Conservation (phyloP, 805 yeast species). For the Blastobotrys muscicola region DNA sequence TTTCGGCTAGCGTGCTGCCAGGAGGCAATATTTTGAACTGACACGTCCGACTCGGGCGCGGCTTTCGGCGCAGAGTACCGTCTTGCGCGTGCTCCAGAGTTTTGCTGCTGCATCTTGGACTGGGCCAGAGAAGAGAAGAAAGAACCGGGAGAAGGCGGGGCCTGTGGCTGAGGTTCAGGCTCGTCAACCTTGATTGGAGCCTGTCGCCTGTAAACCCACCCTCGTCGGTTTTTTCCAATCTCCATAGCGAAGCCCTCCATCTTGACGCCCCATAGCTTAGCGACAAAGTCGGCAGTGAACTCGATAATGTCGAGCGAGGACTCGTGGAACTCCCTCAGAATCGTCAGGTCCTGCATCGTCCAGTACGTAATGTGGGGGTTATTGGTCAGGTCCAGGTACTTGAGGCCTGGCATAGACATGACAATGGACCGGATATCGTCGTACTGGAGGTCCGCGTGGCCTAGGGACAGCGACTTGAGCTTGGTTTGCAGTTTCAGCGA, state of each 20-base stretch:
- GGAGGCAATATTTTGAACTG: constrained; percentile 4
- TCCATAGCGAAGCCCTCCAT: constrained; percentile 30
- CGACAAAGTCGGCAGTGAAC: constrained; percentile 29
- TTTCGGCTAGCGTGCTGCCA: constrained; percentile 29
- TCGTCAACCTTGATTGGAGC: constrained; percentile 2
- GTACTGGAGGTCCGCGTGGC: constrained; percentile 21
- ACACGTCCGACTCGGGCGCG: constrained; percentile 21
- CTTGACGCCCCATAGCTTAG: constrained; percentile 21
- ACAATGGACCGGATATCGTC: constrained; percentile 20
- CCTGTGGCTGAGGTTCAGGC: constrained; percentile 4
- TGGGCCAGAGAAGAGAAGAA: constrained; percentile 21
- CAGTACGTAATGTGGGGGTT: constrained; percentile 51
- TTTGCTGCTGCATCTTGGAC: constrained; percentile 12
- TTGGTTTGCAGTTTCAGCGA: constrained; percentile 19
- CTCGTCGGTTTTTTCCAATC: constrained; percentile 57
- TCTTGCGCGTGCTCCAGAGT: too few species aligned
- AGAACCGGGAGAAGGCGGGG: constrained; percentile 13
- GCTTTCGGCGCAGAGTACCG: constrained; percentile 7
- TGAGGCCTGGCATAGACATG: constrained; percentile 28
- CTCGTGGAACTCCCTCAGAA: neutral
- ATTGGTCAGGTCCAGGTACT: constrained; percentile 58
- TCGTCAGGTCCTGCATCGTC: constrained; percentile 41
- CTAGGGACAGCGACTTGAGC: constrained; percentile 26
- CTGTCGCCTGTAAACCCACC: constrained; percentile 52
- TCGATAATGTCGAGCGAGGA: constrained; percentile 53